Evolutionary conservation across 2,329 filamentous ascomycete genomes (phyloP).

Genomic region (Akanthomyces lecanii): DNA sequence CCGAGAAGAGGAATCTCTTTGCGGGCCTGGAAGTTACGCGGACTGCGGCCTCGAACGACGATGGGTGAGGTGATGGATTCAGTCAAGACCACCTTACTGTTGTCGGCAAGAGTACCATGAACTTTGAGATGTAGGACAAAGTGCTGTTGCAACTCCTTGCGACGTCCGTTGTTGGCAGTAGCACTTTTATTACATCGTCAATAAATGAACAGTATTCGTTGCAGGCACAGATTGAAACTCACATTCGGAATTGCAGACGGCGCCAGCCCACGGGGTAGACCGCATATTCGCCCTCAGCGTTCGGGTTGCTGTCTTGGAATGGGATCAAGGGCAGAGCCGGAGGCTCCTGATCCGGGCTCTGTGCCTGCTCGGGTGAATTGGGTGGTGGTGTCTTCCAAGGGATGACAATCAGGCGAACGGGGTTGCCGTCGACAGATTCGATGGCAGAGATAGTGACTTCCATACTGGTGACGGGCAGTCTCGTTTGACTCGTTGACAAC

Average conservation of each 20-base stretch:
- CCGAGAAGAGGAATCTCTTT: constrained; percentile 88
- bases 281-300: constrained; percentile 72
- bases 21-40: constrained; percentile 87
- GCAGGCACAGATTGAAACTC: constrained; percentile 26
- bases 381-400: constrained; percentile 95
- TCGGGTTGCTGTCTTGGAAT: constrained; percentile 56
- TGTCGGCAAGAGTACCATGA: constrained; percentile 75
- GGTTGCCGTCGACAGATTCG: constrained; percentile 88
- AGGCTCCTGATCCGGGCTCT: constrained; percentile 76
- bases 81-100: constrained; percentile 74
- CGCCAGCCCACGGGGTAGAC: constrained; percentile 95
- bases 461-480: constrained; percentile 70
- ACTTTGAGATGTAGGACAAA: constrained; percentile 88
- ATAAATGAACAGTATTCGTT: not conserved
- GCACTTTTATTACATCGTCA: constrained; percentile 49
- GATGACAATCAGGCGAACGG: constrained; percentile 91
- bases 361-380: constrained; percentile 63
- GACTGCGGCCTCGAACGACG: constrained; percentile 88
- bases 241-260: constrained; percentile 83
- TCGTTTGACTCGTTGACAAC: constrained; percentile 81
- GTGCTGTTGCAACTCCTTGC: constrained; percentile 94
- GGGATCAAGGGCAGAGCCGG: constrained; percentile 71
- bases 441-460: constrained; percentile 89
- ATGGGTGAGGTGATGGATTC: constrained; percentile 87
- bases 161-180: constrained; percentile 90